phyloP scores from a whole-genome alignment of 805 yeast species.

The Saccharomycopsis sp. region DNA sequence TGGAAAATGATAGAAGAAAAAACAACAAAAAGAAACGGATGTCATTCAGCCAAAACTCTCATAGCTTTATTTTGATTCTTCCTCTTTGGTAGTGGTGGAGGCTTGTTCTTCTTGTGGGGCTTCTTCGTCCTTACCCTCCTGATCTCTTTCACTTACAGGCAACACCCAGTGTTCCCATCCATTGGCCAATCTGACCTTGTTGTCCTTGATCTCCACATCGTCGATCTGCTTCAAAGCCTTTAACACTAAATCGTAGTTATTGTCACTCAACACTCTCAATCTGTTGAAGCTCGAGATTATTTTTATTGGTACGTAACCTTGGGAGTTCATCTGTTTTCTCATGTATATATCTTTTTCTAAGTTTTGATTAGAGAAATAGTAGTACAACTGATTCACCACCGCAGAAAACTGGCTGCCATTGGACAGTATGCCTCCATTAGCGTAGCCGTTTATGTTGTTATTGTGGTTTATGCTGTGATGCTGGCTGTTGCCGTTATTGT shows the following conservation, averaged over 20 bases:
- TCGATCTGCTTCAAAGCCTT: slow-evolving; percentile 39
- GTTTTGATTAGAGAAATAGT: slow-evolving; percentile 86
- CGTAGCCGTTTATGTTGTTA: neutral
- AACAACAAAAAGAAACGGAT: neutral
- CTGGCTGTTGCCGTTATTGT: neutral
- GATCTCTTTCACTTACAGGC: slow-evolving; percentile 15
- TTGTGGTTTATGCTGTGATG: neutral
- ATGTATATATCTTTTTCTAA: slow-evolving; percentile 77
- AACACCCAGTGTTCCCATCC: slow-evolving; percentile 67
- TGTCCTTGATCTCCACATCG: slow-evolving; percentile 31
- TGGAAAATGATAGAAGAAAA: neutral
- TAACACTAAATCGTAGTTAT: slow-evolving; percentile 45
- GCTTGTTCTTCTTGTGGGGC: neutral
- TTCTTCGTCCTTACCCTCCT: slow-evolving; percentile 13
- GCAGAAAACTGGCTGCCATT: slow-evolving; percentile 7
- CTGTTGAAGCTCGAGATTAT: slow-evolving; percentile 70
- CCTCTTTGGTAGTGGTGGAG: neutral
- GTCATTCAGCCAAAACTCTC: neutral
- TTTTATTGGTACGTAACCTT: slow-evolving; percentile 64
- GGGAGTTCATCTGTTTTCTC: slow-evolving; percentile 72
- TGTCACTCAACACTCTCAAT: slow-evolving; percentile 58
- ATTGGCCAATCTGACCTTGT: slow-evolving; percentile 53
- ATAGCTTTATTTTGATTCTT: neutral
- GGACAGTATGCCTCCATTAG: neutral
- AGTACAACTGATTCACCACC: slow-evolving; percentile 62